Evolutionary conservation across 1,139 yeast species (phyloP).

Genomic region (Starmera stellimalicola): DNA sequence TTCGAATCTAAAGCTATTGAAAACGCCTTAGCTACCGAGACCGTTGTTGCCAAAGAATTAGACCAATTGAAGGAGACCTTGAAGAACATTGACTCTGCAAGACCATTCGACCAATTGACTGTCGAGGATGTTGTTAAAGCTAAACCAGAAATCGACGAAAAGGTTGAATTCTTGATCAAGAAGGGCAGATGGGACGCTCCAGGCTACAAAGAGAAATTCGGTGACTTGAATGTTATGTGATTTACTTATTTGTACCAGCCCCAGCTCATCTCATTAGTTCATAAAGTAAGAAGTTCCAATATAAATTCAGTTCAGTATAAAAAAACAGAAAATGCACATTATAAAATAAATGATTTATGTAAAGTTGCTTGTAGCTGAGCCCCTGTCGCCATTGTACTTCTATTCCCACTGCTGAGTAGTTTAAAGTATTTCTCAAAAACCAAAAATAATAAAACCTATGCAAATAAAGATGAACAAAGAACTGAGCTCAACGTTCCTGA

Average conservation of each 20-base stretch:
- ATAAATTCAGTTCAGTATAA: too few species aligned
- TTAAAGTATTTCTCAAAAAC: background rate
- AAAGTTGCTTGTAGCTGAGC: background rate
- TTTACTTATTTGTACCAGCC: too few species aligned
- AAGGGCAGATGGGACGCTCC: slow-evolving; percentile 98
- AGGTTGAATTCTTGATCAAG: slow-evolving; percentile 90
- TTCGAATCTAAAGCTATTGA: slow-evolving; percentile 94
- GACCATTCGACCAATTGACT: slow-evolving; percentile 96
- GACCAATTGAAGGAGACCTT: slow-evolving; percentile 79
- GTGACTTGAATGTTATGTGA: slow-evolving; percentile 93
- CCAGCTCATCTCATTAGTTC: too few species aligned
- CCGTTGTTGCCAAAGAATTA: slow-evolving; percentile 79
- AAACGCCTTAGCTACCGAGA: slow-evolving; percentile 91
- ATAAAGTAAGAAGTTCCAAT: too few species aligned
- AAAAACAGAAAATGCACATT: background rate
- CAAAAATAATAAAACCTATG: background rate
- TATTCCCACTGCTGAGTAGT: too few species aligned
- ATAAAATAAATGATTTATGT: background rate
- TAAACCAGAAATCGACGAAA: slow-evolving; percentile 94
- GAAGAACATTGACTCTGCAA: slow-evolving; percentile 88
- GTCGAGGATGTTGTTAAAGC: slow-evolving; percentile 92
- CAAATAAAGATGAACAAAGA: slow-evolving; percentile 15
- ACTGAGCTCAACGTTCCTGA: slow-evolving; percentile 36
- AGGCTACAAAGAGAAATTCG: slow-evolving; percentile 96
- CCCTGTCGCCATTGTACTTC: too few species aligned